Evolutionary conservation across 352 stramenopile species (phyloP), one percentile per base, ranked within the genome.

Genomic region (Blastocystis sp.): DNA sequence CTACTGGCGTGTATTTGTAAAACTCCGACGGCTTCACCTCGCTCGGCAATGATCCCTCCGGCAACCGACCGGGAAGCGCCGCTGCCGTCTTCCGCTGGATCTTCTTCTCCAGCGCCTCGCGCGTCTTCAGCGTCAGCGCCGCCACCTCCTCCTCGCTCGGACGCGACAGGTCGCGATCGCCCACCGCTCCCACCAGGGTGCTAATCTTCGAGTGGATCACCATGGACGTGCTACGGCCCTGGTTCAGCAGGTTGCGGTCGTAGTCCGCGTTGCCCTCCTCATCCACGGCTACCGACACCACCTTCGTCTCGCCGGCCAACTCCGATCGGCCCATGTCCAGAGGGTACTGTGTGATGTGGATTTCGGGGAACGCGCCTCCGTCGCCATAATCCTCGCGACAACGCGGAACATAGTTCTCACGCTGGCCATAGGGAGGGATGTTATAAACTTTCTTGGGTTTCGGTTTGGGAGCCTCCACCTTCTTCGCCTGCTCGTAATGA

Each of bases 271-370:
- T 91, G n/a, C 92, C 92, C 8, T 93, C 88, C 64, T 94, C 92
- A 88, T 96, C 93, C 36, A 98, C 92, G 86, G 97, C 92, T 14
- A 97, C 90, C 65, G 94, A 93, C 34, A 98, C 91, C 64, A 90
- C 89, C 18, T 89, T 87, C 11, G 90, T 86, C 59, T 92, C 89
- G 72, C 94, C 91, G 51, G 93, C 92, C 76, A 92, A 92, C 59
- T 93, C 87, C 46, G 89, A 88, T 49, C 92, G 92, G 18, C 95
- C 95, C 94, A 98, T 97, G 87, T 93, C 91, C 0, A 96, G 88
- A 8, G 95, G 95, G 87, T 97, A 98, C 89, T 98, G 95, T 81
- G 95, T 94, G 38, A 98, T 89, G 88, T 98, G 95, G 79, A 99
- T 96, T 91, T 99, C 96, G 0, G 96, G 96, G 88, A 95, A 99